Evolutionary conservation across 768 basidiomycete genomes (phyloP), one percentile per base, ranked within the genome.

Genomic region (Peribolospora kevripleyi): DNA sequence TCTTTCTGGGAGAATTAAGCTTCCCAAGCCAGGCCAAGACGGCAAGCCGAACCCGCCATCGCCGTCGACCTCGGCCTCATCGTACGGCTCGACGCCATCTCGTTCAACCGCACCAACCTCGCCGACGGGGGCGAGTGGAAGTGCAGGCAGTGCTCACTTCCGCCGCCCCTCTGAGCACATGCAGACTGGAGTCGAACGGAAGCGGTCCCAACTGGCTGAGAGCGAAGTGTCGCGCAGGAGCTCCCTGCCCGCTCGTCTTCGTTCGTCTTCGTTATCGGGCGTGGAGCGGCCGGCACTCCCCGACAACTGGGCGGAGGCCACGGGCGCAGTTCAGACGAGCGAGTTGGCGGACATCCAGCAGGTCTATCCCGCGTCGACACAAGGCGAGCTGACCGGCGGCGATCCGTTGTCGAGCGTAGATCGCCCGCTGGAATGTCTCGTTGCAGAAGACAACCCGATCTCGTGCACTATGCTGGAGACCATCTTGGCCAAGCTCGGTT

Each of bases 391-490:
- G 43, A 45, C 43, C 43, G 13, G 43, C 13, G 8, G 43, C n/a
- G 78, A 79, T 60, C 84, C 84, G 0, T 80, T 82, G 54, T 41
- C 42, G 43, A 7, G 8, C 9, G 75, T 68, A 55, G 87, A 90
- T 65, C 78, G 85, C 46, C 80, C 81, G n/a, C 80, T 97, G 54
- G 93, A 88, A 46, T 88, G 86, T 63, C 67, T 98, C 38, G 74
- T 98, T 42, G 93, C 91, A 1, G 93, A 97, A 67, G 88, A 97
- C 62, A 97, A 98, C 63, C 93, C 93, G 2, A 95, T 97, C 60
- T 91, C 88, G 0, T 84, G 84, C 41, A 95, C 97, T 72, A 95
- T 98, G 51, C 80, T 95, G 51, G 88, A 95, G 68, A 97, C 90
- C 2, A 69, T 97, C 48, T 75, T 98, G 50, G 82, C 85, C 58